Evolutionary conservation across 768 basidiomycete genomes (phyloP).

Genomic region (Lactifluus rugatus): DNA sequence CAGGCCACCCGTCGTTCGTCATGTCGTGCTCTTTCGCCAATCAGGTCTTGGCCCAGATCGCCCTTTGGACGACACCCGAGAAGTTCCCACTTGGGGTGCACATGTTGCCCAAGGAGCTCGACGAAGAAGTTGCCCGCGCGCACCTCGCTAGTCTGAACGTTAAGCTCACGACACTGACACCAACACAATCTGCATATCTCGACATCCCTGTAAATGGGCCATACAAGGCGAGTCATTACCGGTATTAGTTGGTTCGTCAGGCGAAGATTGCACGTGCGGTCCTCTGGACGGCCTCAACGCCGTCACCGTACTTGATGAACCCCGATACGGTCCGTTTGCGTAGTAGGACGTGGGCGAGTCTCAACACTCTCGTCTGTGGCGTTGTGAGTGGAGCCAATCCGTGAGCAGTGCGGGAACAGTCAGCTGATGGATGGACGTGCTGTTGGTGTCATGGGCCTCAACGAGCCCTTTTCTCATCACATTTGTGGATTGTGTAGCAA

Average conservation of each 20-base stretch:
- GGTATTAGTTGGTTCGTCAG: constrained; percentile 35
- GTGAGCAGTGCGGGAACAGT: constrained; percentile 5
- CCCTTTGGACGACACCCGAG: constrained; percentile 88
- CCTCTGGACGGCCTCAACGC: constrained; percentile 62
- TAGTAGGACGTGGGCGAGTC: constrained; percentile 45
- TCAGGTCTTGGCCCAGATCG: constrained; percentile 97
- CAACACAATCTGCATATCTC: constrained; percentile 80
- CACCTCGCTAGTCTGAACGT: constrained; percentile 88
- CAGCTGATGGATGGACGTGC: constrained; percentile 11
- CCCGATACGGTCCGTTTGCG: constrained; percentile 54
- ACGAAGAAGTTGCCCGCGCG: constrained; percentile 98
- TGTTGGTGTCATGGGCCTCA: constrained; percentile 37
- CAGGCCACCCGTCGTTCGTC: constrained; percentile 98
- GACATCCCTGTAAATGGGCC: constrained; percentile 80
- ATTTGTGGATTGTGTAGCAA: background rate
- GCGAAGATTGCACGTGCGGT: constrained; percentile 3
- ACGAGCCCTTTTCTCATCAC: constrained; percentile 35
- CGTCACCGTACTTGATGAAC: constrained; percentile 41
- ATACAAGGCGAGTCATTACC: constrained; percentile 67
- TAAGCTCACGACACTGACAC: constrained; percentile 72
- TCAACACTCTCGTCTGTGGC: constrained; percentile 31
- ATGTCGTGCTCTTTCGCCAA: constrained; percentile 99
- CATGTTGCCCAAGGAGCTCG: constrained; percentile 96
- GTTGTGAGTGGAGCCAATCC: constrained; percentile 3
- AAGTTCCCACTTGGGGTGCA: constrained; percentile 96